Conservation (phyloP, 805 yeast genomes). For the Ogataea dorogensis region DNA sequence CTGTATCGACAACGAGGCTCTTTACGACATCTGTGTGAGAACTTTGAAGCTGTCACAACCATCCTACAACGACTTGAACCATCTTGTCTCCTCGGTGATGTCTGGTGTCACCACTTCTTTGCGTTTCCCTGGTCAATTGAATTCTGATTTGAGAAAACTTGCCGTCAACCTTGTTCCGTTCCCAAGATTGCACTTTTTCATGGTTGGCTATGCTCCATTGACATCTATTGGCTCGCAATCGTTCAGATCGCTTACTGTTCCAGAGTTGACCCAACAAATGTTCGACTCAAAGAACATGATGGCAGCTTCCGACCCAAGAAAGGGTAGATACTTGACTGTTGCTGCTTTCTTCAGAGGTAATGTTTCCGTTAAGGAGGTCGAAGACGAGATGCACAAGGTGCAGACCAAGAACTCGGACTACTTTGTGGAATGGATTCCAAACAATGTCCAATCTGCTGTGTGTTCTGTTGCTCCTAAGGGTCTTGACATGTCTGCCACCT, state of each 20-base stretch:
- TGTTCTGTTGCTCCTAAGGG: constrained; percentile 88
- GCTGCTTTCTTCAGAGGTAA: constrained; percentile 95
- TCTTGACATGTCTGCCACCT: constrained; percentile 87
- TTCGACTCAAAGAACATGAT: constrained; percentile 91
- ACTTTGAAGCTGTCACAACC: constrained; percentile 83
- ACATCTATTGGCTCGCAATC: constrained; percentile 77
- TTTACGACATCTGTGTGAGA: constrained; percentile 83
- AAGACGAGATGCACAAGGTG: constrained; percentile 85
- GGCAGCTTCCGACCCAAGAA: constrained; percentile 92
- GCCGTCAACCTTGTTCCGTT: constrained; percentile 94
- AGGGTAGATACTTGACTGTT: constrained; percentile 88
- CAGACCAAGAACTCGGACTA: constrained; percentile 78
- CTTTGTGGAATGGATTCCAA: constrained; percentile 96
- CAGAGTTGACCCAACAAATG: constrained; percentile 91
- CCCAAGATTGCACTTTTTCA: constrained; percentile 93
- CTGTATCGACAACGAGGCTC: constrained; percentile 93
- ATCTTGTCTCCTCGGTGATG: constrained; percentile 86
- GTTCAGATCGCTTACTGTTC: constrained; percentile 81
- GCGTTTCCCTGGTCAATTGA: constrained; percentile 93
- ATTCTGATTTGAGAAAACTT: constrained; percentile 86
- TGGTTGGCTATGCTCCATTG: constrained; percentile 93
- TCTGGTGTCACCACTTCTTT: constrained; percentile 92
- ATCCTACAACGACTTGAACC: constrained; percentile 73
- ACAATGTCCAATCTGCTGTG: constrained; percentile 90
- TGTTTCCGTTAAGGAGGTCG: constrained; percentile 89